Conservation (phyloP, 139 green algal genomes). For the Pedinophyceae sp. region DNA sequence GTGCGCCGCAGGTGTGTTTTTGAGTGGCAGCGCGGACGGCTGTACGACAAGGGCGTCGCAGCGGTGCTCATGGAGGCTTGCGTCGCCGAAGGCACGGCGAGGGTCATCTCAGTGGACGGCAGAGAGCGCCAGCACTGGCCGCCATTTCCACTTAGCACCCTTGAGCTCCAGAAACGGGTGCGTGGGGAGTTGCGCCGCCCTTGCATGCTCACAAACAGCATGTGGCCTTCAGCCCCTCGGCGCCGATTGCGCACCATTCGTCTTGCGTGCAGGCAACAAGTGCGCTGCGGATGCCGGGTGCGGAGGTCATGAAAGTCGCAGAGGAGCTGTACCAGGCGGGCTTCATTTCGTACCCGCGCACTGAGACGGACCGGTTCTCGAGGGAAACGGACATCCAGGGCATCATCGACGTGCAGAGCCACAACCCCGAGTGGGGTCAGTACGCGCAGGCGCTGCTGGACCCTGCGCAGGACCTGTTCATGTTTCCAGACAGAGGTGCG, state of each 20-base stretch:
- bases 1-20: no score
- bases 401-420: background rate
- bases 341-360: slow-evolving; percentile 90
- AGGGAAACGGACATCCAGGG: slow-evolving; percentile 48
- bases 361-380: slow-evolving; percentile 83
- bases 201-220: no score
- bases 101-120: slow-evolving; percentile 25
- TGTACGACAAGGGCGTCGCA: slow-evolving; percentile 73
- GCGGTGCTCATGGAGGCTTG: slow-evolving; percentile 31
- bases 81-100: background rate
- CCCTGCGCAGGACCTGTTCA: slow-evolving; percentile 11
- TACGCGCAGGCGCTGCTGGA: slow-evolving; percentile 23
- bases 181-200: no score
- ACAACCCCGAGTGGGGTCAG: slow-evolving; percentile 16
- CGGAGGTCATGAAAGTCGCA: slow-evolving; percentile 81
- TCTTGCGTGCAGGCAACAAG: no score
- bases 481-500: slow-evolving; percentile 11
- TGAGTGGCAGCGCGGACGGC: slow-evolving; percentile 49
- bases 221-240: no score
- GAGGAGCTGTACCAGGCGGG: slow-evolving; percentile 85
- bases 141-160: slow-evolving; percentile 73
- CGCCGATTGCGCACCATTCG: no score
- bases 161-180: slow-evolving; percentile 93
- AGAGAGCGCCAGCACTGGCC: slow-evolving; percentile 29
- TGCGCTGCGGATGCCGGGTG: slow-evolving; percentile 55